These are phyloP conservation scores for Populus hybrid DNA, from an alignment of 441 rosid genomes.

Conservation along the genomic window DNA sequence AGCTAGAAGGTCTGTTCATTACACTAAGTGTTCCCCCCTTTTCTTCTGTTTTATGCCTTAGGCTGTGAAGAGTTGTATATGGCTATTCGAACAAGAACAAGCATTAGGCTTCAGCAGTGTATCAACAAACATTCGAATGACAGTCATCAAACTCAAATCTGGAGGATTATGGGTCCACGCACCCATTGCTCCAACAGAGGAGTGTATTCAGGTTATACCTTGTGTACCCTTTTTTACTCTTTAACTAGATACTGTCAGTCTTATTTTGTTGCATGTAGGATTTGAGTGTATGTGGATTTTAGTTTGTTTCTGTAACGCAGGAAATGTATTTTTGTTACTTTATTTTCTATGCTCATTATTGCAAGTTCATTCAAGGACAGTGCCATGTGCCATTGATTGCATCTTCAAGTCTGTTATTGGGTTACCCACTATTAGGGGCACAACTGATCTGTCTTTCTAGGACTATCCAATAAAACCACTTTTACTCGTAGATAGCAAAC, in stretches of 20 bases:
- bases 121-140: conserved; percentile 89
- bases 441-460: background rate
- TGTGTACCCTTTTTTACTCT: background rate
- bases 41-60: conserved; percentile 21
- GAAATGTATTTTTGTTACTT: background rate
- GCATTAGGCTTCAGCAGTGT: conserved; percentile 98
- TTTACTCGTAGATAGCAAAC: too few species aligned
- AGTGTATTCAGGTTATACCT: conserved; percentile 70
- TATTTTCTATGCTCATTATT: background rate
- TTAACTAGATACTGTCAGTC: background rate
- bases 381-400: background rate
- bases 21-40: background rate
- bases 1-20: background rate
- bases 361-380: background rate
- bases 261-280: background rate
- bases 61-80: conserved; percentile 84
- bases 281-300: background rate
- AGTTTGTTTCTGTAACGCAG: background rate
- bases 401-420: background rate
- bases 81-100: conserved; percentile 98
- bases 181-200: conserved; percentile 94
- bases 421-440: background rate
- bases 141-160: conserved; percentile 89
- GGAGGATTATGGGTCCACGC: conserved; percentile 99
- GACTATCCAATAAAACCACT: background rate